Evolutionary conservation across 2,329 filamentous ascomycete species (phyloP).

Genomic region (Neurospora crassa): DNA sequence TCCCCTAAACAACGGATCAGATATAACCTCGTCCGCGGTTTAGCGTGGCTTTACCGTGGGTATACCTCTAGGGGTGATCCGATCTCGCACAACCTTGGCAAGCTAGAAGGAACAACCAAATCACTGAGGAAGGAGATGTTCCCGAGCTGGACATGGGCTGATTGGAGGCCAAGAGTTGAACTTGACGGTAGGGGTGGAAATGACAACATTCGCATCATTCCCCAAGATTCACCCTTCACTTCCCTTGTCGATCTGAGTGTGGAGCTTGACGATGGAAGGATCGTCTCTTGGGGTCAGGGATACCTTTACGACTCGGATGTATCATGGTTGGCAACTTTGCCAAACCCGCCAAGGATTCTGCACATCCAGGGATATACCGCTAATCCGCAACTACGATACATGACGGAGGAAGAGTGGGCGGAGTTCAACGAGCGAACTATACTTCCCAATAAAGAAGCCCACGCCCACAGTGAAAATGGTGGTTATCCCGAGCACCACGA

Average conservation of each 20-base stretch:
- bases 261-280: not conserved
- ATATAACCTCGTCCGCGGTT: not conserved
- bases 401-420: not conserved
- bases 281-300: not conserved
- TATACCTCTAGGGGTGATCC: not conserved
- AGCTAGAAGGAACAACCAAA: not conserved
- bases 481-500: not conserved
- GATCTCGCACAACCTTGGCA: accelerated
- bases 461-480: not conserved
- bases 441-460: not conserved
- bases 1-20: not conserved
- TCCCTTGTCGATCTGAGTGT: not conserved
- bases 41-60: not conserved
- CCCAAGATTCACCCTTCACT: too few relatives aligned
- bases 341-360: not conserved
- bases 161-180: not conserved
- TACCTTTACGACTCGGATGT: not conserved
- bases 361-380: not conserved
- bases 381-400: not conserved
- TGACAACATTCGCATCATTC: too few relatives aligned
- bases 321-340: not conserved
- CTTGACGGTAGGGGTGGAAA: not conserved
- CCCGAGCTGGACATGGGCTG: not conserved
- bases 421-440: not conserved
- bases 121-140: not conserved